Conservation (phyloP, 129 eudicot genomes). For the Centrapalus pauciflorus region DNA sequence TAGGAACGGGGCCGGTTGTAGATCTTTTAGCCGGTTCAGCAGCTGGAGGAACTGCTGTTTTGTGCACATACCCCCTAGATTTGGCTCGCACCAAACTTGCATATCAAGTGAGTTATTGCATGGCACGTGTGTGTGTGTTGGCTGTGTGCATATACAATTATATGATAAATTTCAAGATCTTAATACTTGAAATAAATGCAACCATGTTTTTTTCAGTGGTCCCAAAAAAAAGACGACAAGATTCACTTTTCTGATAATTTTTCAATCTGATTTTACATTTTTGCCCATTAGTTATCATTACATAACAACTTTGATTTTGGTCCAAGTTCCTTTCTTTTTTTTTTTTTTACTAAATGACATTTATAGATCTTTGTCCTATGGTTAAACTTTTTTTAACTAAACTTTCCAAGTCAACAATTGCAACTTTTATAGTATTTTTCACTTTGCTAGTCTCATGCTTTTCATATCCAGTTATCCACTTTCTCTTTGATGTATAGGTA, state of each 20-base stretch:
- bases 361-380: no score
- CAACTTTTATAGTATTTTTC: neutral
- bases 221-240: no score
- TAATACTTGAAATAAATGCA: neutral
- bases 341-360: neutral
- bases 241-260: neutral
- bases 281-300: neutral
- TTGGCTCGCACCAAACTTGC: slow-evolving; percentile 98
- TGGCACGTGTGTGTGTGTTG: neutral
- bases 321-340: no score
- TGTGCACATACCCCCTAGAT: slow-evolving; percentile 94
- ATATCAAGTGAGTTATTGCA: slow-evolving; percentile 57
- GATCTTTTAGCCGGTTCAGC: slow-evolving; percentile 98
- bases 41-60: slow-evolving; percentile 96
- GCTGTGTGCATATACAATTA: neutral
- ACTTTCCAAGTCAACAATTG: neutral
- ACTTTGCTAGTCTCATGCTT: neutral
- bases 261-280: neutral
- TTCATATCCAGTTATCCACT: no score
- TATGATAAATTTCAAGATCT: no score
- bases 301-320: no score
- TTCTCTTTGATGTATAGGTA: neutral
- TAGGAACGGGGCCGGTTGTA: slow-evolving; percentile 90
- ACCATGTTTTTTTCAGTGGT: no score
- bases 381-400: neutral